These are phyloP conservation scores for Aphanoascus verrucosus DNA, from an alignment of 2,329 filamentous ascomycete genomes.

Conservation along the genomic window DNA sequence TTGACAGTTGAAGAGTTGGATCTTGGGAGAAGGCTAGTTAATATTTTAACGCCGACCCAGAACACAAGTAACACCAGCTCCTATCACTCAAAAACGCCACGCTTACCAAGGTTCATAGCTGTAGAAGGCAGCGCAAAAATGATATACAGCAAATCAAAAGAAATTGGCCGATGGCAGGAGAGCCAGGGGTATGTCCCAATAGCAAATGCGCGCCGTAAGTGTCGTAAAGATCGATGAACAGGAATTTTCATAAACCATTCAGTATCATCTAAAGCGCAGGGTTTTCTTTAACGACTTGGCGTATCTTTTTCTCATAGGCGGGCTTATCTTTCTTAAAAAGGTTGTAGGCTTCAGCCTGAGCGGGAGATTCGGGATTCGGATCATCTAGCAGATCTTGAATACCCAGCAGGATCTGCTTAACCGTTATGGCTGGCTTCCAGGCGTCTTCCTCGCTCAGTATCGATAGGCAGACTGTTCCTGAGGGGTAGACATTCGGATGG, in stretches of 20 bases:
- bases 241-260: conserved; percentile 5
- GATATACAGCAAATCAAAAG: not conserved
- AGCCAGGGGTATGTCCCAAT: not conserved
- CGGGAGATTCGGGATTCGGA: conserved; percentile 91
- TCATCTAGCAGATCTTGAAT: conserved; percentile 94
- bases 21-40: not conserved
- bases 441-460: conserved; percentile 98
- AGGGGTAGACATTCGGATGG: conserved; percentile 97
- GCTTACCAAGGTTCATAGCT: not conserved
- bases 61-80: not conserved
- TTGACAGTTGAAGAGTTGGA: not conserved
- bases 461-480: conserved; percentile 90
- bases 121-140: not conserved
- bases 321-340: conserved; percentile 80
- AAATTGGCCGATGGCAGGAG: no score
- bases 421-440: conserved; percentile 96
- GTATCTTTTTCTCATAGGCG: conserved; percentile 83
- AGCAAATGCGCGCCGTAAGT: not conserved
- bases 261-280: conserved; percentile 50
- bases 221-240: not conserved
- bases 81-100: not conserved
- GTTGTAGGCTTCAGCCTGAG: conserved; percentile 95
- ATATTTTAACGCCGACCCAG: not conserved
- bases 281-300: conserved; percentile 79
- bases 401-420: conserved; percentile 92